Conservation (phyloP, 352 stramenopile genomes). For the Phytophthora foliorum region DNA sequence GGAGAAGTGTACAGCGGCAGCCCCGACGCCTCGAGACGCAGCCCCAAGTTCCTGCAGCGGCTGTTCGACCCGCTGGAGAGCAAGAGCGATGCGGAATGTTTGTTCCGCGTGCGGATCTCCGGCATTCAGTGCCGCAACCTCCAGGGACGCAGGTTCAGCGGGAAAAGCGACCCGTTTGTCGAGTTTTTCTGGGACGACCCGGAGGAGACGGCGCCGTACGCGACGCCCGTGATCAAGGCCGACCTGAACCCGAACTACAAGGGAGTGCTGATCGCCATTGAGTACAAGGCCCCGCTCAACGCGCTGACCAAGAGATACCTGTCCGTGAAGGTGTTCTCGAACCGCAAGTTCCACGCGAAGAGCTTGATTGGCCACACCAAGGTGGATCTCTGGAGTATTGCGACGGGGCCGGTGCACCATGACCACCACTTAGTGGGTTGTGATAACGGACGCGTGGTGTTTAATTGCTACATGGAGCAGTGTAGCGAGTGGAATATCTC, state of each 20-base stretch:
- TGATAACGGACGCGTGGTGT: slow-evolving; percentile 89
- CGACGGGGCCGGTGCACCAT: slow-evolving; percentile 88
- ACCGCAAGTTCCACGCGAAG: slow-evolving; percentile 81
- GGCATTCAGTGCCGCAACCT: slow-evolving; percentile 92
- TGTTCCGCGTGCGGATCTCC: slow-evolving; percentile 88
- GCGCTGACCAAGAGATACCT: slow-evolving; percentile 67
- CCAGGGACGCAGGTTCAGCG: slow-evolving; percentile 78
- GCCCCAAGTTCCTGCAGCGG: slow-evolving; percentile 70
- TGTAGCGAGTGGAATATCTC: slow-evolving; percentile 92
- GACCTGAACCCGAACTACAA: slow-evolving; percentile 93
- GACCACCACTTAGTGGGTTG: slow-evolving; percentile 89
- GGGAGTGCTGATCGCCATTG: slow-evolving; percentile 85
- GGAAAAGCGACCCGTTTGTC: slow-evolving; percentile 90
- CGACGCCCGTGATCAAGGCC: slow-evolving; percentile 85
- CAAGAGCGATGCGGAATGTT: slow-evolving; percentile 68
- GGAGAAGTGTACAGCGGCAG: slow-evolving; percentile 68
- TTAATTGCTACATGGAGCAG: slow-evolving; percentile 94
- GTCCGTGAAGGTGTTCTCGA: slow-evolving; percentile 88
- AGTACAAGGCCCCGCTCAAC: slow-evolving; percentile 81
- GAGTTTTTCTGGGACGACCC: slow-evolving; percentile 90
- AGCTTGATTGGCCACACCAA: slow-evolving; percentile 78
- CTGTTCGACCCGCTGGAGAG: slow-evolving; percentile 77
- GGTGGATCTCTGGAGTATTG: slow-evolving; percentile 86
- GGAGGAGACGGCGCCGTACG: slow-evolving; percentile 73
- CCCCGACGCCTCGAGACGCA: slow-evolving; percentile 46